Conservation (phyloP, 805 yeast genomes). For the Ascoidea tarda region DNA sequence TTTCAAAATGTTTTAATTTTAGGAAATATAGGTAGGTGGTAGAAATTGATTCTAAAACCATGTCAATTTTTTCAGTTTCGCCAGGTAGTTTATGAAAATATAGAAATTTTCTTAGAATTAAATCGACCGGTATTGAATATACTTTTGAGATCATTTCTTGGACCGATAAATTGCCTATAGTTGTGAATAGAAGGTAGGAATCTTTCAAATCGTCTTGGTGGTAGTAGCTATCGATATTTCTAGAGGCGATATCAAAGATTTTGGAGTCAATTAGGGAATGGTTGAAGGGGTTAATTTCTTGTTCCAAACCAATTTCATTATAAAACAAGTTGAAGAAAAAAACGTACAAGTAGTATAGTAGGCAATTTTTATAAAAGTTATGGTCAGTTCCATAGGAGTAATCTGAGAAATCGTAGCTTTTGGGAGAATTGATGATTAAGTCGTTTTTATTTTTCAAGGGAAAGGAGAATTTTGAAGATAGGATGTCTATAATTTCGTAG, state of each 20-base stretch:
- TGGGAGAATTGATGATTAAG: neutral
- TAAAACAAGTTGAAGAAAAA: conserved; percentile 6
- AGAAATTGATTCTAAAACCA: conserved; percentile 46
- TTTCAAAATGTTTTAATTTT: conserved; percentile 4
- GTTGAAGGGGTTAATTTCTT: neutral
- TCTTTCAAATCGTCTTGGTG: neutral
- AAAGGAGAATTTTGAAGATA: conserved; percentile 5
- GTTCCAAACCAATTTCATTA: neutral
- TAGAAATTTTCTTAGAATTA: conserved; percentile 46
- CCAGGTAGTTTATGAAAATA: conserved; percentile 46
- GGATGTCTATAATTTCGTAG: conserved; percentile 7
- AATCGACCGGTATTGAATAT: conserved; percentile 36
- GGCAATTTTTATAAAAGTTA: conserved; percentile 6
- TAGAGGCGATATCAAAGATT: neutral
- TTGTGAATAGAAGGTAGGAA: neutral
- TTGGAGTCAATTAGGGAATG: neutral
- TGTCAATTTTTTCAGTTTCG: conserved; percentile 67
- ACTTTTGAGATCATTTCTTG: neutral
- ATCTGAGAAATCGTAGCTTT: neutral
- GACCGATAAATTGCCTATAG: conserved; percentile 1
- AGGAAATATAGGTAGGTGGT: conserved; percentile 27
- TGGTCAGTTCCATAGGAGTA: neutral
- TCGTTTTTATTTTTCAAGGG: neutral
- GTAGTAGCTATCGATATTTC: neutral
- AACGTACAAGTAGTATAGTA: conserved; percentile 6